Conservation (phyloP, 192 early-diverging fungal species). For the Rhizophagus sp. region DNA sequence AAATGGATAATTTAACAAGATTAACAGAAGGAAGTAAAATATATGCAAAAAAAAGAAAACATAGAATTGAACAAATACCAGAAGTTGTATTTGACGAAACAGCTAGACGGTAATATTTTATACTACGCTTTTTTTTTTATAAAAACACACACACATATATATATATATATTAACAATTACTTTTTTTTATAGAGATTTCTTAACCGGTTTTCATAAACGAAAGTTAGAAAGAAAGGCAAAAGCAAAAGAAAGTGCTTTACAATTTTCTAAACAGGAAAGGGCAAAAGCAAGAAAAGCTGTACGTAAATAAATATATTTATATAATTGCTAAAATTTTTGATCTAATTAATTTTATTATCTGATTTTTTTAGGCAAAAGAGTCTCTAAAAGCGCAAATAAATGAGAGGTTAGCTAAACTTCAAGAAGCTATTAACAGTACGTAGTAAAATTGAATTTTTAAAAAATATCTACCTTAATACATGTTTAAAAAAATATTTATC, state of each 20-base stretch:
- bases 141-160: not conserved
- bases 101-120: slow-evolving; percentile 5
- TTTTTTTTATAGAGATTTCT: slow-evolving; percentile 51
- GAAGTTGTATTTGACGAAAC: slow-evolving; percentile 21
- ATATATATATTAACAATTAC: not conserved
- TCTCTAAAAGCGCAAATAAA: not conserved
- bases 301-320: not conserved
- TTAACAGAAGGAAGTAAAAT: not conserved
- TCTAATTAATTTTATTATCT: not conserved
- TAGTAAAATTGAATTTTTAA: not conserved
- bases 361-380: slow-evolving; percentile 1
- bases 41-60: slow-evolving; percentile 10
- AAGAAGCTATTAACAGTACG: slow-evolving; percentile 20
- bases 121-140: too few relatives aligned
- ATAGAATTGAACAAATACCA: not conserved
- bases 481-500: not conserved
- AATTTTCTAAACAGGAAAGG: slow-evolving; percentile 53
- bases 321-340: too few relatives aligned
- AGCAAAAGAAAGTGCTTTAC: slow-evolving; percentile 49
- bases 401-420: not conserved
- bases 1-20: slow-evolving; percentile 19
- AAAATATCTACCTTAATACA: not conserved
- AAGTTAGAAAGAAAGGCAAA: slow-evolving; percentile 68
- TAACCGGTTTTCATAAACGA: slow-evolving; percentile 80
- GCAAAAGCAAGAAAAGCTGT: slow-evolving; percentile 56